Evolutionary conservation across 2,329 filamentous ascomycete species (phyloP).

Genomic region (Coniochaeta pulveracea): DNA sequence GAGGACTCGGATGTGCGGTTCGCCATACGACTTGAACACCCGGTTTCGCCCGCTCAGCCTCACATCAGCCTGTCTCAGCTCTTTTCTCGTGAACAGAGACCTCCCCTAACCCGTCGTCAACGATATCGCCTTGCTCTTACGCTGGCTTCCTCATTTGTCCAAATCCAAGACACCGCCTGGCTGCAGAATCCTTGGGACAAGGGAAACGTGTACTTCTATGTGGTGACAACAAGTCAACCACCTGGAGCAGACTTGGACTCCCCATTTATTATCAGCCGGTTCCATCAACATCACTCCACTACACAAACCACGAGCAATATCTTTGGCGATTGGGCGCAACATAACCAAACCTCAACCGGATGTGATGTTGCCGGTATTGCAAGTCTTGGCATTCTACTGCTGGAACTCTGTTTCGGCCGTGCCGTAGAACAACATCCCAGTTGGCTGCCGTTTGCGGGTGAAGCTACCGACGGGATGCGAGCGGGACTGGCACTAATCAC

Average conservation of each 20-base stretch:
- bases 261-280: slow-evolving; percentile 8
- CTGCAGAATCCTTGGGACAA: slow-evolving; percentile 8
- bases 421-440: slow-evolving; percentile 7
- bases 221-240: slow-evolving; percentile 1
- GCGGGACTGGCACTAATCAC: slow-evolving; percentile 10
- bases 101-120: slow-evolving; percentile 11
- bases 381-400: slow-evolving; percentile 11
- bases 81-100: slow-evolving; percentile 10
- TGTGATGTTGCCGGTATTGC: slow-evolving; percentile 5
- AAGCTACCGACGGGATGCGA: slow-evolving; percentile 2
- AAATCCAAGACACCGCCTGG: slow-evolving; percentile 15
- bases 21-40: no score
- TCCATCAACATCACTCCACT: no score
- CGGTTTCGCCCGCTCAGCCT: no score
- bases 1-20: no score
- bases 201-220: slow-evolving; percentile 11
- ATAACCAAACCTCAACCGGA: no score
- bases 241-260: slow-evolving; percentile 7
- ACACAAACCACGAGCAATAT: no score
- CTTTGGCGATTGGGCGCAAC: no score
- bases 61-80: slow-evolving; percentile 6
- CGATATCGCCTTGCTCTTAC: slow-evolving; percentile 12
- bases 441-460: slow-evolving; percentile 2
- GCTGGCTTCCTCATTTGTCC: slow-evolving; percentile 16
- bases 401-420: slow-evolving; percentile 13